Evolutionary conservation across 371 early-diverging fungal genomes (phyloP).

Genomic region (Mucor irregularis): DNA sequence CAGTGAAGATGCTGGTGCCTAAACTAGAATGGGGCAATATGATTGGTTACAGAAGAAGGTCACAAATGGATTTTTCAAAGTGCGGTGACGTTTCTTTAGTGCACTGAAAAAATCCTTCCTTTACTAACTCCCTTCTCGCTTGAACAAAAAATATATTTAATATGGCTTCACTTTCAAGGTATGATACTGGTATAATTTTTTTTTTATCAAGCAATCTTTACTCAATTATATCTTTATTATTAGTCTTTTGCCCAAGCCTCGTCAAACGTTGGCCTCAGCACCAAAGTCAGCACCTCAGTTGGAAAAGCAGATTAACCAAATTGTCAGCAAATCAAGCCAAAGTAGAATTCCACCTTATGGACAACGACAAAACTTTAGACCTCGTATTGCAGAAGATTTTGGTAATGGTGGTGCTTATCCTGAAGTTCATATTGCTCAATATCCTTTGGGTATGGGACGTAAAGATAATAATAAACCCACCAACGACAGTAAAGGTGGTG

Average conservation of each 20-base stretch:
- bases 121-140: neutral
- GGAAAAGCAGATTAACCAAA: conserved; percentile 40
- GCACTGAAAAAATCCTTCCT: neutral
- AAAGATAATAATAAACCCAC: conserved; percentile 52
- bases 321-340: conserved; percentile 37
- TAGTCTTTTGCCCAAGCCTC: conserved; percentile 52
- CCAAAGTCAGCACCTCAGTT: conserved; percentile 28
- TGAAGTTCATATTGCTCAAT: conserved; percentile 89
- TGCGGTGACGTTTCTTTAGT: neutral
- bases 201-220: neutral
- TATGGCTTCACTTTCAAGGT: conserved; percentile 38
- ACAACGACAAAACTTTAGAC: conserved; percentile 75
- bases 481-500: conserved; percentile 58
- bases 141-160: neutral
- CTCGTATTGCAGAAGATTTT: conserved; percentile 84
- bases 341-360: conserved; percentile 81
- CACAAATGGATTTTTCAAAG: too few species aligned
- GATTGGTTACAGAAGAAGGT: too few species aligned
- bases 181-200: too few species aligned
- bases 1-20: too few species aligned
- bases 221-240: neutral
- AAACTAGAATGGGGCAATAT: too few species aligned
- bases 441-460: conserved; percentile 92
- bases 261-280: conserved; percentile 28
- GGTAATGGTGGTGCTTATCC: conserved; percentile 97